These are phyloP conservation scores for Fusarium tricinctum DNA, from an alignment of 2,329 filamentous ascomycete genomes.

Conservation along the genomic window DNA sequence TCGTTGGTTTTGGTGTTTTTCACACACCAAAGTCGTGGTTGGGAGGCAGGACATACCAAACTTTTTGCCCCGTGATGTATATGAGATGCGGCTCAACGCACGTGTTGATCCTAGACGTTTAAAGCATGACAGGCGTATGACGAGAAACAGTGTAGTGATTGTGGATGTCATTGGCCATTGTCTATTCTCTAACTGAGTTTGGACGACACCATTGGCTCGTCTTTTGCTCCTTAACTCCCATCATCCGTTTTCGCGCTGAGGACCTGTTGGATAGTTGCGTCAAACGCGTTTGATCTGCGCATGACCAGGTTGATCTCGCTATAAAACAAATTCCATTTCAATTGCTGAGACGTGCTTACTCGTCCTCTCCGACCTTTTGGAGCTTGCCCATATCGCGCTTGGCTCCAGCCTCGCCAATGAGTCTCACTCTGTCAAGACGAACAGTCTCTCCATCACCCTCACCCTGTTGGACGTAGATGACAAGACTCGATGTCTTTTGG, in stretches of 20 bases:
- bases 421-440: conserved; percentile 80
- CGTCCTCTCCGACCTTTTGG: conserved; percentile 89
- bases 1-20: conserved; percentile 57
- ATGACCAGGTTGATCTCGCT: conserved; percentile 2
- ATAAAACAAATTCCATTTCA: conserved; percentile 4
- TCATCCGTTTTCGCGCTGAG: conserved; percentile 22
- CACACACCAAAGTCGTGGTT: conserved; percentile 52
- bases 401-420: conserved; percentile 91
- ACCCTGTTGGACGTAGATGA: conserved; percentile 90
- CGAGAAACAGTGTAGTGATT: background rate
- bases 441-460: conserved; percentile 88
- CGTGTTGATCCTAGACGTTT: background rate
- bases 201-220: conserved; percentile 20
- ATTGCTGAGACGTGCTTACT: conserved; percentile 57
- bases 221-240: conserved; percentile 43
- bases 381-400: conserved; percentile 95
- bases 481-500: conserved; percentile 89
- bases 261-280: conserved; percentile 32
- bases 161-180: conserved; percentile 11
- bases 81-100: background rate
- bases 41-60: conserved; percentile 61
- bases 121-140: background rate
- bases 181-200: conserved; percentile 44
- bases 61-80: conserved; percentile 18
- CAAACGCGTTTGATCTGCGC: conserved; percentile 2